These are phyloP conservation scores for Cadophora sp. DNA, from an alignment of 2,329 filamentous ascomycete genomes.

Conservation along the genomic window DNA sequence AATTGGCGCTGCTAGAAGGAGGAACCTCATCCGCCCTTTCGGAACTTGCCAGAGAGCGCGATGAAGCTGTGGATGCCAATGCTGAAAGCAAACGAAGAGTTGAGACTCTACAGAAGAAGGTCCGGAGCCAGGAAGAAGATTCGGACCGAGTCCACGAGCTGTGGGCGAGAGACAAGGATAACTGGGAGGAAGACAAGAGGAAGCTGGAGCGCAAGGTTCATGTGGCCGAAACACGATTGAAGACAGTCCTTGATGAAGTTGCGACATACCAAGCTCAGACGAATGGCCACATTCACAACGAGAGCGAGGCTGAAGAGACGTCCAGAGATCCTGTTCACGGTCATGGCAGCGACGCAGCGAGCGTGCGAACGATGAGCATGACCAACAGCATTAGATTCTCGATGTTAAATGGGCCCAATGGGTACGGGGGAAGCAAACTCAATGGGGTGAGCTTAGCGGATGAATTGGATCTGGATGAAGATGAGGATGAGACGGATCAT, in stretches of 20 bases:
- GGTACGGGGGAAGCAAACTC: conserved; percentile 58
- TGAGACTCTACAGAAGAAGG: conserved; percentile 78
- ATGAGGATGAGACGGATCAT: conserved; percentile 74
- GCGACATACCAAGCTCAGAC: conserved; percentile 69
- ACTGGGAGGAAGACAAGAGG: conserved; percentile 84
- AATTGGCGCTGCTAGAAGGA: conserved; percentile 85
- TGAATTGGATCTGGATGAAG: conserved; percentile 86
- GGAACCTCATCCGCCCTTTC: conserved; percentile 86
- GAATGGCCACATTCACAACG: conserved; percentile 50
- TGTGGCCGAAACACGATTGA: conserved; percentile 86
- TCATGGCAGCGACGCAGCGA: conserved; percentile 71
- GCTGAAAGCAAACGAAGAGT: conserved; percentile 78
- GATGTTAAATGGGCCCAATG: conserved; percentile 62
- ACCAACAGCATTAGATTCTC: conserved; percentile 78
- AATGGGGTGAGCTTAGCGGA: conserved; percentile 84
- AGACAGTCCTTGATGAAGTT: conserved; percentile 85
- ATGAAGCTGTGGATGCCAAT: conserved; percentile 77
- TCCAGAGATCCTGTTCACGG: conserved; percentile 62
- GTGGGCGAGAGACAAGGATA: conserved; percentile 84
- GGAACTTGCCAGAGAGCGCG: conserved; percentile 83
- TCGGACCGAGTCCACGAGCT: conserved; percentile 77
- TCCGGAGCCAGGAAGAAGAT: conserved; percentile 82
- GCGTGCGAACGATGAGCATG: conserved; percentile 76
- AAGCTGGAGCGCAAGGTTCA: conserved; percentile 85
- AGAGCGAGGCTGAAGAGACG: conserved; percentile 67